These are phyloP conservation scores for Cladosporium sp. DNA, from an alignment of 2,329 filamentous ascomycete species.

Conservation along the genomic window DNA sequence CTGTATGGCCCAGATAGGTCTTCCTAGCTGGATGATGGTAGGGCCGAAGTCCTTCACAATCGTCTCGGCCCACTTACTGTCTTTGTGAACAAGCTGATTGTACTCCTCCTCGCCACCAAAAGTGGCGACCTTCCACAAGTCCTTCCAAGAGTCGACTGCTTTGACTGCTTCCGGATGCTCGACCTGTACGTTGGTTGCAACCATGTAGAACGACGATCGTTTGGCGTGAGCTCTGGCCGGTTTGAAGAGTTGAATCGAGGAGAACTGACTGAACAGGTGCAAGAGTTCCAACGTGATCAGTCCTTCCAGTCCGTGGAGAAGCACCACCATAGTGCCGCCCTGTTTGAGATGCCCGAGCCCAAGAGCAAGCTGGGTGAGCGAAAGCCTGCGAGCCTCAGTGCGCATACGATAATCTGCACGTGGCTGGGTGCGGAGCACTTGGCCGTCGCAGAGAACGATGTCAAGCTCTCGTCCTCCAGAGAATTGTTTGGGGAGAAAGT, in stretches of 20 bases:
- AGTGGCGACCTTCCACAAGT: neutral
- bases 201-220: neutral
- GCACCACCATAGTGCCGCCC: neutral
- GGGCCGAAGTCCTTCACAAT: neutral
- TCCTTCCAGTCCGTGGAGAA: neutral
- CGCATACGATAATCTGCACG: neutral
- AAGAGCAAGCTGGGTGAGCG: neutral
- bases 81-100: neutral
- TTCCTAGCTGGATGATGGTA: neutral
- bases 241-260: neutral
- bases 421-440: neutral
- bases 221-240: neutral
- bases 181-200: neutral
- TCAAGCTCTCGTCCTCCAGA: neutral
- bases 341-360: neutral
- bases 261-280: neutral
- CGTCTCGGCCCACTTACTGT: neutral
- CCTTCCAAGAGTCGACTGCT: neutral
- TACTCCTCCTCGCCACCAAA: neutral
- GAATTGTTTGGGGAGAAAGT: neutral
- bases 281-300: neutral
- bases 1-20: neutral
- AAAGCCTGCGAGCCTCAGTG: neutral
- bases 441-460: neutral
- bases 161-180: neutral